Evolutionary conservation across 2,329 filamentous ascomycete species (phyloP), one percentile per base, ranked within the genome.

Genomic region (Mycosphaerella sp.): DNA sequence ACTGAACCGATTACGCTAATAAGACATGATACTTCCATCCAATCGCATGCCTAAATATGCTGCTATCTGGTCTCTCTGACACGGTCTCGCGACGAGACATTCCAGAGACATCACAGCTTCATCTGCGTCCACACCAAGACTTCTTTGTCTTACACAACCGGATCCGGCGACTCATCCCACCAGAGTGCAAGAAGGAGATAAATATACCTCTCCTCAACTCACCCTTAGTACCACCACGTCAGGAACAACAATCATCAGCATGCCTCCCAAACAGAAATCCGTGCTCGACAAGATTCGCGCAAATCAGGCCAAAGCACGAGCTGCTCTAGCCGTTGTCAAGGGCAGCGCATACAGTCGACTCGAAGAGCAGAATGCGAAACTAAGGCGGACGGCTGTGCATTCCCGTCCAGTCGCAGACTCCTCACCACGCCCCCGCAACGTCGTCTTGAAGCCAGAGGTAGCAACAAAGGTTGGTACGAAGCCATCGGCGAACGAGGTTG

Each of bases 231-330:
- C 21, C 9, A 21, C 42, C 4, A 44, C 21, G 31, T 44, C 42
- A 23, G 23, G 42, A 21, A 44, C 42, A n/a, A 44, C n/a, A 44
- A 69, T 6, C 48, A 69, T 6, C 48, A 23, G n/a, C 47, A 51
- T 46, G 34, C 43, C 39, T 10, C 23, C 36, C 11, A 45, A 49
- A 26, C 51, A 55, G 36, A 39, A 39, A n/a, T 51, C 53, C 14
- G 26, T 47, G 43, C 43, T 55, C 6, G 53, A 50, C 11, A 43
- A 42, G 36, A 55, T 55, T 23, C 41, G 47, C 6, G 53, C 43
- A 10, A 47, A n/a, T 6, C 29, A 41, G 26, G 44, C 43, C 7
- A 55, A 45, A 31, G 14, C 26, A 21, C 36, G 42, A 9, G 48
- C 44, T 39, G 26, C 42, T 5, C 40, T 34, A 23, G 23, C 41